Evolutionary conservation across 192 early-diverging fungal species (phyloP), one percentile per base, ranked within the genome.

Genomic region (Coemansia sp.): DNA sequence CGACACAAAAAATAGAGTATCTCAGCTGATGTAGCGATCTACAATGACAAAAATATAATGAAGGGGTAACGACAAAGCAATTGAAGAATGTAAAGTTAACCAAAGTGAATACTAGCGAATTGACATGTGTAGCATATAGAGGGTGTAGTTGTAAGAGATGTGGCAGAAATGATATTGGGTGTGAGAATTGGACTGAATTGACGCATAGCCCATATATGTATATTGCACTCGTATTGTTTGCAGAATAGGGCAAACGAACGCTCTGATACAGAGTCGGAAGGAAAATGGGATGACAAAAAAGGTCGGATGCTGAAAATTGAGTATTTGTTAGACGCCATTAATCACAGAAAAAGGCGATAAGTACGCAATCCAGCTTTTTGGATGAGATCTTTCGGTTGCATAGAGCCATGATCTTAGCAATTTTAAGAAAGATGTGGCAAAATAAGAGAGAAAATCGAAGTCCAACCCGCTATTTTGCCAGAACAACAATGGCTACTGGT

Each of bases 101-200:
- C 27, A 59, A 57, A 42, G 29, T 51, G 66, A 60, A 51, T 61
- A 39, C 20, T 17, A 46, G 39, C 3, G 39, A 1, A 46, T 63
- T 63, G 50, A 42, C 52, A 63, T 52, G 25, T 63, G 61, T 63
- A 50, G 61, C 61, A 53, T 51, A 51, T 46, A 14, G 50, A 62
- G 30, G 46, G 17, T 22, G 36, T 52, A 30, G 52, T 63, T 27
- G 50, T 30, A 32, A n/a, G 36, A 50, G 31, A 14, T 17, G 31
- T 27, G 60, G 46, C 22, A 29, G 51, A 52, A 25, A 63, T 20
- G 61, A 39, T 21, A 46, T 46, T 46, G 39, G 39, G 39, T 46
- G 39, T 46, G 39, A 17, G 39, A 46, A 46, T 46, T 17, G 39
- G 8, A 14, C 39, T 46, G 39, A 46, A 46, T 46, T 46, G 39